These are phyloP conservation scores for Pseudocercospora fijiensis DNA, from an alignment of 2,329 filamentous ascomycete species.

Conservation along the genomic window DNA sequence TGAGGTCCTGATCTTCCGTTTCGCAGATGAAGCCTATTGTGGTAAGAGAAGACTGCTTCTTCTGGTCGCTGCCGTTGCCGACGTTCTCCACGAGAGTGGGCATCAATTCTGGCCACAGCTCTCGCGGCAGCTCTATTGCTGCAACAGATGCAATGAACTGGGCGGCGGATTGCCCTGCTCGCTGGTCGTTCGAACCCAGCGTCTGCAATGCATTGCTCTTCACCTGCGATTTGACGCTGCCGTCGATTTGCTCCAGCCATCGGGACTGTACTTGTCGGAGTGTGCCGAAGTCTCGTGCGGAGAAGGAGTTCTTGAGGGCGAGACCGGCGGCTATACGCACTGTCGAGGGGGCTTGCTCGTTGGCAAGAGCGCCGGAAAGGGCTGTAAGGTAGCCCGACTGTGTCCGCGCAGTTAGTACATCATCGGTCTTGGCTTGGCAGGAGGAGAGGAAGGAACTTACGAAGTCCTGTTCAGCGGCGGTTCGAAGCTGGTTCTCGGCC, in stretches of 20 bases:
- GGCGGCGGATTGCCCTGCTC: slow-evolving; percentile 84
- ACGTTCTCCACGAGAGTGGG: slow-evolving; percentile 86
- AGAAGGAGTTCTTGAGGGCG: slow-evolving; percentile 97
- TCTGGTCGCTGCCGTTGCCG: slow-evolving; percentile 76
- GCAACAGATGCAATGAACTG: slow-evolving; percentile 96
- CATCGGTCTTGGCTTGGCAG: not conserved
- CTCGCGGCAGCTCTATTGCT: slow-evolving; percentile 86
- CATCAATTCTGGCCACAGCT: slow-evolving; percentile 94
- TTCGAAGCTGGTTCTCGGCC: slow-evolving; percentile 89
- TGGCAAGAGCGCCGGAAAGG: slow-evolving; percentile 89
- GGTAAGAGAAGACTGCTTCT: slow-evolving; percentile 91
- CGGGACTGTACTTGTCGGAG: slow-evolving; percentile 88
- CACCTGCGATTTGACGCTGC: slow-evolving; percentile 79
- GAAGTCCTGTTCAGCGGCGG: slow-evolving; percentile 93
- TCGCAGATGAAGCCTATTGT: slow-evolving; percentile 99
- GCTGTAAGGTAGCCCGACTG: slow-evolving; percentile 91
- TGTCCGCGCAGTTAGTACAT: slow-evolving; percentile 19
- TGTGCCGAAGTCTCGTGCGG: slow-evolving; percentile 82
- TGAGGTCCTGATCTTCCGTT: slow-evolving; percentile 82
- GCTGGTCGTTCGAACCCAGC: slow-evolving; percentile 71
- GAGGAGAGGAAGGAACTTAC: slow-evolving; percentile 57
- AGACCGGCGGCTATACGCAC: slow-evolving; percentile 94
- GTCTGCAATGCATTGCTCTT: slow-evolving; percentile 91
- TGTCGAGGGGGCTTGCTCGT: slow-evolving; percentile 76
- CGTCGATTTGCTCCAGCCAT: slow-evolving; percentile 83